A percentile compares a stretch with the other conserved stretches of the same genome.
phyloP scores from a whole-genome alignment of 2,329 filamentous ascomycete species.

The Sclerotinia subarctica region DNA sequence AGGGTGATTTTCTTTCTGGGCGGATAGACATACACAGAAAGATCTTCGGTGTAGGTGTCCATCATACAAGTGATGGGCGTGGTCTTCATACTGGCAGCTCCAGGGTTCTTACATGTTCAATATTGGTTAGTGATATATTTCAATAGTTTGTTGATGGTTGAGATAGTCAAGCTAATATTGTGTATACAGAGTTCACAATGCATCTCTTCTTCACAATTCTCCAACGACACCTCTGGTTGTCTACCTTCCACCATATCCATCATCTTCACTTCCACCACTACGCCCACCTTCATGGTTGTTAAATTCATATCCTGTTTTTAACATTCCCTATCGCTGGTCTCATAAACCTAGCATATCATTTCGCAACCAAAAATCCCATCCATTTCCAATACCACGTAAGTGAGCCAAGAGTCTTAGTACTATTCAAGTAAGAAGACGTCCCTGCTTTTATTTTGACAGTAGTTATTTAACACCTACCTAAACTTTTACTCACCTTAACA shows the following conservation, averaged over 20 bases:
- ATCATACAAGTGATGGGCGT: neutral
- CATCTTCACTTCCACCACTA: constrained; percentile 36
- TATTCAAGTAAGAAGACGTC: neutral
- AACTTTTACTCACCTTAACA: constrained; percentile 42
- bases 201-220: constrained; percentile 26
- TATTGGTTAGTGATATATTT: constrained; percentile 13
- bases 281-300: constrained; percentile 41
- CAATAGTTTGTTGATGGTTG: neutral
- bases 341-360: constrained; percentile 23
- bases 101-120: neutral
- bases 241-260: constrained; percentile 52
- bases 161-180: constrained; percentile 23
- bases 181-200: constrained; percentile 32
- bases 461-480: neutral
- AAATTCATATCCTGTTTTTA: constrained; percentile 44
- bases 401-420: neutral
- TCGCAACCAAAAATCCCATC: neutral
- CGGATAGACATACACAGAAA: neutral
- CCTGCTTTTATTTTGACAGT: neutral
- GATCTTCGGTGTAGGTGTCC: neutral
- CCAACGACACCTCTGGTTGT: constrained; percentile 49
- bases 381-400: constrained; percentile 19
- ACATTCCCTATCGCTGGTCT: constrained; percentile 60
- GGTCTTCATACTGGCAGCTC: constrained; percentile 3
- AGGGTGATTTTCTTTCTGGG: neutral